A percentile compares a stretch with the other conserved stretches of the same genome.
phyloP scores from a whole-genome alignment of 345 rosid species.

The Jatropha curcas region DNA sequence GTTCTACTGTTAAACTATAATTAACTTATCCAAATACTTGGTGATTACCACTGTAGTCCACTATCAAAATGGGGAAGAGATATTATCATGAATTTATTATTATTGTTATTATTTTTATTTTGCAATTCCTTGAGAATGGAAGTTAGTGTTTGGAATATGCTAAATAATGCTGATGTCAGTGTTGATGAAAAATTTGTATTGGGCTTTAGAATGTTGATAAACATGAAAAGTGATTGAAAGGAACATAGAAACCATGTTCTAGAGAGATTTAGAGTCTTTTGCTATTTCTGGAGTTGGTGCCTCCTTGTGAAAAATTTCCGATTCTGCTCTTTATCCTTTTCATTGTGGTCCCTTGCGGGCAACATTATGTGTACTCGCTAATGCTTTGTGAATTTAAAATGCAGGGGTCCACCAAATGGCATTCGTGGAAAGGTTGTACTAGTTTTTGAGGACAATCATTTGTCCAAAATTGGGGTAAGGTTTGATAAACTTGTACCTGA shows the following conservation, averaged over 20 bases:
- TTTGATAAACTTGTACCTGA: slow-evolving; percentile 76
- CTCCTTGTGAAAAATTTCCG: not conserved
- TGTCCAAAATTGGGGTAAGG: slow-evolving; percentile 80
- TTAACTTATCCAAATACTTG: not conserved
- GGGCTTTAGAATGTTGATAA: not conserved
- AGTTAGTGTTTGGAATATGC: not conserved
- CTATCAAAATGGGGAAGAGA: not conserved
- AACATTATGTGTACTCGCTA: not conserved
- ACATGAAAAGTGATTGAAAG: not conserved
- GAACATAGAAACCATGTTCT: not conserved
- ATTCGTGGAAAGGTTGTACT: slow-evolving; percentile 66
- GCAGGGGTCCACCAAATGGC: slow-evolving; percentile 70
- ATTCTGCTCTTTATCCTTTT: not conserved
- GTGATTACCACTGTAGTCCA: not conserved
- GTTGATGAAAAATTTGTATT: not conserved
- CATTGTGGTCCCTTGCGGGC: slow-evolving; percentile 3
- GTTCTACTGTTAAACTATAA: not conserved
- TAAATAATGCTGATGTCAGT: not conserved
- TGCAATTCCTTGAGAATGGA: not conserved
- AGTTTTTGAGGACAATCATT: slow-evolving; percentile 66
- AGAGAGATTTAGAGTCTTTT: not conserved
- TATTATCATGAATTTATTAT: not conserved
- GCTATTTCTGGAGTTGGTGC: not conserved
- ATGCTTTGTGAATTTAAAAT: slow-evolving; percentile 9
- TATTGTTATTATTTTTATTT: not conserved